phyloP scores from a whole-genome alignment of 2,329 filamentous ascomycete genomes.

The Zelopaecilomyces penicillatus region DNA sequence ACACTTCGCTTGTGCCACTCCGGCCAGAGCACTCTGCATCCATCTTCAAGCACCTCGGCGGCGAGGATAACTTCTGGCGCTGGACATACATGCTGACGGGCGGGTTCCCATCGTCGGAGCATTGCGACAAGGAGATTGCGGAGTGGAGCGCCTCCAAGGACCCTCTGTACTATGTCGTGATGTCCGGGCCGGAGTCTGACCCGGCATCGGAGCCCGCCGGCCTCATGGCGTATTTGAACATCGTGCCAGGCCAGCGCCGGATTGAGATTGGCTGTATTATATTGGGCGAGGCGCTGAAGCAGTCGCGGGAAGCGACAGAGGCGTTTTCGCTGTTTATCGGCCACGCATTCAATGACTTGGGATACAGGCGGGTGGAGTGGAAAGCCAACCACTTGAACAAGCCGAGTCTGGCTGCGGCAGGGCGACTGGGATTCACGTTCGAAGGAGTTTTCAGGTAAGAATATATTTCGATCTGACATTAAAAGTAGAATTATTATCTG shows the following conservation, averaged over 20 bases:
- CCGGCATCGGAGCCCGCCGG: slow-evolving; percentile 29
- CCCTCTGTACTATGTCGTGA: slow-evolving; percentile 36
- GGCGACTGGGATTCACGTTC: slow-evolving; percentile 47
- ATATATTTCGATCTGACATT: background rate
- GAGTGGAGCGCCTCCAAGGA: slow-evolving; percentile 21
- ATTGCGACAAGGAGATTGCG: slow-evolving; percentile 14
- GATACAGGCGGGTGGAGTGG: slow-evolving; percentile 54
- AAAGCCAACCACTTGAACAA: slow-evolving; percentile 52
- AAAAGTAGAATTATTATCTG: background rate
- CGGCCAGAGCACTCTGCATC: slow-evolving; percentile 17
- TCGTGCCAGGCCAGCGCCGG: slow-evolving; percentile 37
- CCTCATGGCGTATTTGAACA: slow-evolving; percentile 35
- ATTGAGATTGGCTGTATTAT: slow-evolving; percentile 52
- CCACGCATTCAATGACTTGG: slow-evolving; percentile 43
- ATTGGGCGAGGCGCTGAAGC: slow-evolving; percentile 40
- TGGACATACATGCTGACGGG: slow-evolving; percentile 28
- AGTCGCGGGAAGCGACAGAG: slow-evolving; percentile 49
- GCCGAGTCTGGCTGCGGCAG: slow-evolving; percentile 44
- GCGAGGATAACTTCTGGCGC: slow-evolving; percentile 19
- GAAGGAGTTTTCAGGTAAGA: slow-evolving; percentile 49
- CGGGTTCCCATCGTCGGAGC: slow-evolving; percentile 12
- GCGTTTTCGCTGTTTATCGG: slow-evolving; percentile 46
- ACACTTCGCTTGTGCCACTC: slow-evolving; percentile 23
- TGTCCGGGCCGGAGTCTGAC: slow-evolving; percentile 21
- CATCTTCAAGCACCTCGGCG: slow-evolving; percentile 25